Evolutionary conservation across 257 asterid genomes (phyloP), one percentile per base, ranked within the genome.

Genomic region (Solanum tacnaense): DNA sequence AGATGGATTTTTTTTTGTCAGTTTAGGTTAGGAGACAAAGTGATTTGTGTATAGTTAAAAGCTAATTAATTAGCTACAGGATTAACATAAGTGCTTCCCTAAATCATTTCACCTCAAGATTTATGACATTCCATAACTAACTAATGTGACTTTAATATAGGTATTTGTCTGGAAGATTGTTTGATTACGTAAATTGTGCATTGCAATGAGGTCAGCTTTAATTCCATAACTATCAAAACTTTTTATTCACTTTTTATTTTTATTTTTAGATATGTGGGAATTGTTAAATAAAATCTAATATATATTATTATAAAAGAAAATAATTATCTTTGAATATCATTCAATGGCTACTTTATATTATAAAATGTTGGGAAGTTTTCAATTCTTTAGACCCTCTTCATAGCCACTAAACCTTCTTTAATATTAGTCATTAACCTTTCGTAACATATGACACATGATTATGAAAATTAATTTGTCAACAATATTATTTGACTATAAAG

Each of bases 41-140:
- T 23, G 83, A 58, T 36, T 52, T 73, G 31, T 84, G 58, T 65
- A 56, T 23, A 60, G 88, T 39, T 74, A 56, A 73, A 88, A 84
- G 67, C 25, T 35, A 36, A 85, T 81, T 44, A 36, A 85, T 81
- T 27, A 46, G 68, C 85, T 46, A 71, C 78, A 52, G 25, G 20
- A 15, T 25, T 7, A 32, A 76, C 21, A 67, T 34, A 27, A 87
- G 88, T 90, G 90, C 87, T 88, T 67, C 62, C 6, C n/a, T n/a
- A 78, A 88, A 91, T 91, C 87, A 91, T 91, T 89, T 76, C 87
- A 86, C 39, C 84, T 29, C n/a, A 88, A 83, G 89, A 87, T 62
- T 39, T 86, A 81, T 70, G 60, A 58, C 87, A 86, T 73, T 81
- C 84, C 76, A 86, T 90, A 86, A 88, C 89, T 86, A 86, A 88